Conservation (phyloP, 2,329 filamentous ascomycete species). For the Aureobasidium leucospermi region DNA sequence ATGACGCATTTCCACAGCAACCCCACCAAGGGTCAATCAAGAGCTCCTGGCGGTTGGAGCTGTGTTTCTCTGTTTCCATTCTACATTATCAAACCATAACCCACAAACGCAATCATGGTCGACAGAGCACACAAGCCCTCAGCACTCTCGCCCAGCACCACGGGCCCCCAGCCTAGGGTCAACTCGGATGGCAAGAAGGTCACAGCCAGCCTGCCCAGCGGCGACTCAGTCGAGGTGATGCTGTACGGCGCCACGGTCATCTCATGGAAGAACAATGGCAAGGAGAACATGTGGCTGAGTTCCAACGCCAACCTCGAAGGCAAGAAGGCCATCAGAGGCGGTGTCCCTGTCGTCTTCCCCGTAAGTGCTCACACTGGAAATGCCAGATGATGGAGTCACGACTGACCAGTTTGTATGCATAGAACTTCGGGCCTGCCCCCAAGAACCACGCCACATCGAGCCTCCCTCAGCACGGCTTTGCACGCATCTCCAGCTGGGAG, state of each 20-base stretch:
- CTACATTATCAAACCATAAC: neutral
- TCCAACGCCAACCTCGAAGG: conserved; percentile 74
- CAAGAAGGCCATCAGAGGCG: conserved; percentile 80
- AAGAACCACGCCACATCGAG: conserved; percentile 67
- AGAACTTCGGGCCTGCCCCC: conserved; percentile 82
- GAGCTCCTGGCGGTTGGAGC: neutral
- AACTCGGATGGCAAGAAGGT: conserved; percentile 65
- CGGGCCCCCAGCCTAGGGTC: conserved; percentile 65
- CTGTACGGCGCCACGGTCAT: conserved; percentile 89
- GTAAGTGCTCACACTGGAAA: conserved; percentile 44
- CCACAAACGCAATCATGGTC: conserved; percentile 48
- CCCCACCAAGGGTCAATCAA: neutral
- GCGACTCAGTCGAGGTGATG: conserved; percentile 77
- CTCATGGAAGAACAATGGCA: conserved; percentile 77
- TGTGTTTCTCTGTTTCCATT: neutral
- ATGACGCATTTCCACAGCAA: neutral
- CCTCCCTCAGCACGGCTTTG: conserved; percentile 92
- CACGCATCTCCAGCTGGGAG: conserved; percentile 84
- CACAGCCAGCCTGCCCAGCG: conserved; percentile 72
- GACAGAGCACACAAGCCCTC: conserved; percentile 79
- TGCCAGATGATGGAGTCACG: neutral
- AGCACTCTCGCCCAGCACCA: conserved; percentile 61
- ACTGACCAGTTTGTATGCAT: neutral
- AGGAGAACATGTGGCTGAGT: conserved; percentile 83
- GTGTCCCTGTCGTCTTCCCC: conserved; percentile 87